Evolutionary conservation across 2,329 filamentous ascomycete genomes (phyloP).

Genomic region (Hirsutella rhossiliensis): DNA sequence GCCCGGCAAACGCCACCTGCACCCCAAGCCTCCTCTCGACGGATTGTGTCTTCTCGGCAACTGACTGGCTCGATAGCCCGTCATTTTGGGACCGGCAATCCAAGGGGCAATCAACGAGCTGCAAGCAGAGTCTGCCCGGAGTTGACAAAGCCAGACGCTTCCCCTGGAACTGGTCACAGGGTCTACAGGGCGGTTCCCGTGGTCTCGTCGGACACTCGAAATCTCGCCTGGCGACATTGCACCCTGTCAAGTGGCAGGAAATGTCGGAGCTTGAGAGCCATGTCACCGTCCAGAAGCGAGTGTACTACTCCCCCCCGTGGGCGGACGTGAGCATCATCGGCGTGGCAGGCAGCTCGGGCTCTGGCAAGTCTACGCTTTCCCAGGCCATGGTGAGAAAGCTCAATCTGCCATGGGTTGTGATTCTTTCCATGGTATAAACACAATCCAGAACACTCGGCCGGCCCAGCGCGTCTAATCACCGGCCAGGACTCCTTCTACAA

Average conservation of each 20-base stretch:
- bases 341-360: slow-evolving; percentile 89
- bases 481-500: slow-evolving; percentile 96
- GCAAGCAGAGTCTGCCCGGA: too few species aligned
- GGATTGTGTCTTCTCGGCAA: not conserved
- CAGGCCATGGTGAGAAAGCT: slow-evolving; percentile 82
- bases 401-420: slow-evolving; percentile 95
- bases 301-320: slow-evolving; percentile 90
- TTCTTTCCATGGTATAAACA: slow-evolving; percentile 72
- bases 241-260: slow-evolving; percentile 2
- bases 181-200: not conserved
- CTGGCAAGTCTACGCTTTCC: slow-evolving; percentile 85
- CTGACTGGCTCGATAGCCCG: not conserved
- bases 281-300: slow-evolving; percentile 41
- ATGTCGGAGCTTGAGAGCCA: slow-evolving; percentile 25
- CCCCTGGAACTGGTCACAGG: too few species aligned
- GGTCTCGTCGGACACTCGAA: not conserved
- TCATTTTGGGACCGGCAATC: too few species aligned
- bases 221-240: not conserved
- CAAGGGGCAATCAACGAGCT: too few species aligned
- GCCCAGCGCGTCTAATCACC: slow-evolving; percentile 9
- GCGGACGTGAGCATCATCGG: slow-evolving; percentile 93
- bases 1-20: not conserved
- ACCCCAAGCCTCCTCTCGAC: not conserved
- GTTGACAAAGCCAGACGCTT: too few species aligned
- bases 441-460: not conserved